Evolutionary conservation across 495 filamentous ascomycete genomes (phyloP).

Genomic region (Penicillium pancosmium): DNA sequence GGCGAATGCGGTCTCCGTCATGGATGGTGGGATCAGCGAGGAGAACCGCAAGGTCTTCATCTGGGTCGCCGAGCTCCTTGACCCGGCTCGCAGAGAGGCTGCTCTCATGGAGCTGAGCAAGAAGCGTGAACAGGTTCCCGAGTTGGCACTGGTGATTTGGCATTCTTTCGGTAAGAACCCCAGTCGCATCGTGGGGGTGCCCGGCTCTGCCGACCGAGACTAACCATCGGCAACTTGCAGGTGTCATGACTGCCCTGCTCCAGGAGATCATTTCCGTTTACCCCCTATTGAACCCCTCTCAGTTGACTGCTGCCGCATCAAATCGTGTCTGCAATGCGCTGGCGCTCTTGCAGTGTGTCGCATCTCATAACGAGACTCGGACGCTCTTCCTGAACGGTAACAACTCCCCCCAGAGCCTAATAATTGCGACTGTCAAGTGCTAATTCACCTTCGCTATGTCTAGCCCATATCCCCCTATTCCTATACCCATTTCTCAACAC

Average conservation of each 20-base stretch:
- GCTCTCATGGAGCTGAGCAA: conserved; percentile 97
- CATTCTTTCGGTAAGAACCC: conserved; percentile 87
- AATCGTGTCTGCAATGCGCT: conserved; percentile 98
- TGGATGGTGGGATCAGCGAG: conserved; percentile 71
- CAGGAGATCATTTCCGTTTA: conserved; percentile 99
- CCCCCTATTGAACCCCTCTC: conserved; percentile 91
- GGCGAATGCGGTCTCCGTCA: conserved; percentile 47
- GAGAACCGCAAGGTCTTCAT: conserved; percentile 90
- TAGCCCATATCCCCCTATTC: conserved; percentile 98
- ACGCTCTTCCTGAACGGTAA: conserved; percentile 89
- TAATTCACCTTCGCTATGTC: conserved; percentile 3
- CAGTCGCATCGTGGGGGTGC: conserved; percentile 11
- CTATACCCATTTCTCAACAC: conserved; percentile 99
- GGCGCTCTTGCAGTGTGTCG: conserved; percentile 95
- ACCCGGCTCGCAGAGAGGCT: conserved; percentile 81
- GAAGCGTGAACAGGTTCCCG: conserved; percentile 97
- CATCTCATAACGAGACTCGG: conserved; percentile 95
- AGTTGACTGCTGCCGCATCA: conserved; percentile 92
- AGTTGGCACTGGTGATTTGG: conserved; percentile 95
- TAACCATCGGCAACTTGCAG: conserved; percentile 51
- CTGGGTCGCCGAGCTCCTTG: conserved; percentile 92
- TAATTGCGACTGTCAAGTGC: conserved; percentile 7
- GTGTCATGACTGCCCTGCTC: conserved; percentile 96
- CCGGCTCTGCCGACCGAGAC: conserved; percentile 21
- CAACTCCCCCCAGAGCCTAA: conserved; percentile 16